Conservation (phyloP, 192 early-diverging fungal species). For the Backusella psychrophila region DNA sequence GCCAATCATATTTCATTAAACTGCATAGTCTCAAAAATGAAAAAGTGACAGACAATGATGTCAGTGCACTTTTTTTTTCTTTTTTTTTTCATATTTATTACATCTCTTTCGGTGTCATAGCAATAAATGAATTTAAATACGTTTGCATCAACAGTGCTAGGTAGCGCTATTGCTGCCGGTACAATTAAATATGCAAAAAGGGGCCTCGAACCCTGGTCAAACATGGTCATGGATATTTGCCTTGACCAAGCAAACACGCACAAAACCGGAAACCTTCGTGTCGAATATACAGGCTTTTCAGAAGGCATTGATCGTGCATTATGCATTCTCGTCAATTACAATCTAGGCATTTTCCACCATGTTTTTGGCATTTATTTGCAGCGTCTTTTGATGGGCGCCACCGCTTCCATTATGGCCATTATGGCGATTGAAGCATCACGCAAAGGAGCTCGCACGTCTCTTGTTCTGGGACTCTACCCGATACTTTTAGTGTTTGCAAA, state of each 20-base stretch:
- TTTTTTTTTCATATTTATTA: neutral
- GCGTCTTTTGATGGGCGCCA: neutral
- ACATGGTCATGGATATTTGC: neutral
- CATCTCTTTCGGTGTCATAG: no score
- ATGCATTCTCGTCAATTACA: conserved; percentile 1
- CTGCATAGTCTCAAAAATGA: neutral
- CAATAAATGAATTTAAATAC: neutral
- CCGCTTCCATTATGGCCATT: neutral
- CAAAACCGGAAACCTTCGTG: neutral
- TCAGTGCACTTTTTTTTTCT: neutral
- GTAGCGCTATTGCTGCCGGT: neutral
- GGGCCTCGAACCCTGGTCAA: neutral
- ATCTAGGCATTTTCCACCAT: conserved; percentile 1
- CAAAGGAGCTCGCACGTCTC: neutral
- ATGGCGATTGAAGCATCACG: conserved; percentile 22
- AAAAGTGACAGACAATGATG: neutral
- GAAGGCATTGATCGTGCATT: neutral
- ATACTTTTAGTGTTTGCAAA: neutral
- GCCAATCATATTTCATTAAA: neutral
- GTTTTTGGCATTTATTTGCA: conserved; percentile 1
- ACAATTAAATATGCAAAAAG: neutral
- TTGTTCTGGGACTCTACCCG: neutral
- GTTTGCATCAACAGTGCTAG: neutral
- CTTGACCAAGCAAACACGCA: neutral
- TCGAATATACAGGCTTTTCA: neutral